Conservation (phyloP, 306 rosid species). For the Malus orientalis region DNA sequence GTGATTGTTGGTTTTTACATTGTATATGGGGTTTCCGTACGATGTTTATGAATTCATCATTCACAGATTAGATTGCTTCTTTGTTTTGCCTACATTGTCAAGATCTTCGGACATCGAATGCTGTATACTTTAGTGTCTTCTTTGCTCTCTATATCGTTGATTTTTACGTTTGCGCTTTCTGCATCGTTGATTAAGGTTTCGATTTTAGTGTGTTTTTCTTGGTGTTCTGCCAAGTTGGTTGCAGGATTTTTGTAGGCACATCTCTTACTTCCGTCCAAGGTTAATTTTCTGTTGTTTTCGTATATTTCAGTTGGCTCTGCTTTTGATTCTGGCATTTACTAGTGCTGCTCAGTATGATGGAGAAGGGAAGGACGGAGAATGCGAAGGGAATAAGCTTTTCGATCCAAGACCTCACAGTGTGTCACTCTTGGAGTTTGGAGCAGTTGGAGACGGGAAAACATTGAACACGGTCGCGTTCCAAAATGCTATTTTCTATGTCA, state of each 20-base stretch:
- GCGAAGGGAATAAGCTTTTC: constrained; percentile 16
- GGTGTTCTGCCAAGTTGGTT: neutral
- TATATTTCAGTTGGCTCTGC: constrained; percentile 24
- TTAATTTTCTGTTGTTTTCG: neutral
- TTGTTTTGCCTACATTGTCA: neutral
- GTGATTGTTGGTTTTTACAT: neutral
- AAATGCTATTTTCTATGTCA: constrained; percentile 59
- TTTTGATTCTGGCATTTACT: constrained; percentile 32
- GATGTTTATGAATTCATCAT: neutral
- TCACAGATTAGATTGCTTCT: neutral
- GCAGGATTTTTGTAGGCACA: neutral
- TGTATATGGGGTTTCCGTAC: neutral
- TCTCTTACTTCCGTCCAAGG: neutral
- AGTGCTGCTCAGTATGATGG: constrained; percentile 12
- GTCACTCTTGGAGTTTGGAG: constrained; percentile 61
- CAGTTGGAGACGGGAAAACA: constrained; percentile 67
- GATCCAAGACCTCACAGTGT: constrained; percentile 58
- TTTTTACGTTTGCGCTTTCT: no score
- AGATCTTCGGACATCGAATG: neutral
- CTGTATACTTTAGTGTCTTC: neutral
- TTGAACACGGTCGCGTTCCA: constrained; percentile 59
- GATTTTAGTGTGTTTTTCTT: neutral
- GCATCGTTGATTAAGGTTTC: neutral
- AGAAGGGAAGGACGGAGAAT: constrained; percentile 18
- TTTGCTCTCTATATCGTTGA: neutral